Conservation (phyloP, 2,329 filamentous ascomycete species). For the Ciborinia camelliae region DNA sequence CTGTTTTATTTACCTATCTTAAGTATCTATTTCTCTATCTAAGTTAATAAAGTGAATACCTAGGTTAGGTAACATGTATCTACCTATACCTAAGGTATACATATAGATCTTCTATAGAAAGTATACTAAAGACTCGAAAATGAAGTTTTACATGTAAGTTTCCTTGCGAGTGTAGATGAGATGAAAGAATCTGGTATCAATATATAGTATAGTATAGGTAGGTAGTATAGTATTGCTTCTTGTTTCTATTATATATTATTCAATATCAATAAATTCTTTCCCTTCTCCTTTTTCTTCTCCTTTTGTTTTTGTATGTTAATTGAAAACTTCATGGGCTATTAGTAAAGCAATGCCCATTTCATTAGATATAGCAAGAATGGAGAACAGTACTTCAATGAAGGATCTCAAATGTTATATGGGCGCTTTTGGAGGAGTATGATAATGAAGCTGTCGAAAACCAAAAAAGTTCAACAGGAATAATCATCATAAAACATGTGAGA, state of each 20-base stretch:
- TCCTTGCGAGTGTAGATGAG: no score
- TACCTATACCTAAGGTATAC: no score
- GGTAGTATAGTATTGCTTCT: background rate
- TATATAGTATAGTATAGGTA: no score
- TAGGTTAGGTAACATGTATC: no score
- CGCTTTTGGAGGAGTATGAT: constrained; percentile 11
- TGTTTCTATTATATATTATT: background rate
- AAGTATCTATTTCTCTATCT: background rate
- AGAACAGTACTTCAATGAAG: constrained; percentile 1
- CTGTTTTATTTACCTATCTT: background rate
- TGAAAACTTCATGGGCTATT: background rate
- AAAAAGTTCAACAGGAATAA: constrained; percentile 7
- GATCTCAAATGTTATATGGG: constrained; percentile 13
- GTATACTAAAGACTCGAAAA: no score
- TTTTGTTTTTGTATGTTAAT: background rate
- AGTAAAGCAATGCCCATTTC: background rate
- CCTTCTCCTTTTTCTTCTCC: background rate
- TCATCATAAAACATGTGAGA: constrained; percentile 29
- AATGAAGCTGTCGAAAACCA: constrained; percentile 12
- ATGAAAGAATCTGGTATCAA: no score
- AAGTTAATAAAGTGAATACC: background rate
- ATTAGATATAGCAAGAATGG: background rate
- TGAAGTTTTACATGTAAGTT: no score
- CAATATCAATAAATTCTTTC: background rate
- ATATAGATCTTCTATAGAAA: no score